A percentile compares a stretch with the other conserved stretches of the same genome.
Evolutionary conservation across 495 filamentous ascomycete species (phyloP).

Genomic region (Neohortaea acidophila): DNA sequence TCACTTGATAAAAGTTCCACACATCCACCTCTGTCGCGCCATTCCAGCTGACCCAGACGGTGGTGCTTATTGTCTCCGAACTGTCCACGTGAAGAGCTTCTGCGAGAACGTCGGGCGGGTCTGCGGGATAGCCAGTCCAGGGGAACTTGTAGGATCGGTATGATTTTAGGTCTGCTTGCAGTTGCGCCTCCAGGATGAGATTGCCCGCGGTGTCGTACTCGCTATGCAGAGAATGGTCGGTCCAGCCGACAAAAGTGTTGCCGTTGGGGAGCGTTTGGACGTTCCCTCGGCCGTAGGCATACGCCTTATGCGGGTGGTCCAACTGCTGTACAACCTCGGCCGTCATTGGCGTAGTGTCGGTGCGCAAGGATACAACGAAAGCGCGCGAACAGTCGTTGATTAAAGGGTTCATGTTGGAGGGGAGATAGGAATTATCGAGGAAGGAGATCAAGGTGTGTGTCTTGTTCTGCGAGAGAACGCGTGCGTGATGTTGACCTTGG

Average conservation of each 20-base stretch:
- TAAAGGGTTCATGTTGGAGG: background rate
- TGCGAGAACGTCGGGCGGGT: background rate
- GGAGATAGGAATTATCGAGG: constrained; percentile 1
- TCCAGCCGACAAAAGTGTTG: background rate
- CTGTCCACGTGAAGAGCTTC: background rate
- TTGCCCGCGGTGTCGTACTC: background rate
- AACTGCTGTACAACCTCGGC: background rate
- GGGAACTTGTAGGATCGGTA: constrained; percentile 9
- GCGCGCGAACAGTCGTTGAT: background rate
- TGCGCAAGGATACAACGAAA: background rate
- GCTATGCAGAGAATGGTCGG: background rate
- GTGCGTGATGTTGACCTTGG: background rate
- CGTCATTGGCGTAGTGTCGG: background rate
- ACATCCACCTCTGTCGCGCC: constrained; percentile 7
- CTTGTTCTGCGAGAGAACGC: background rate
- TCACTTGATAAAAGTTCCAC: constrained; percentile 1
- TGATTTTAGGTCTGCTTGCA: background rate
- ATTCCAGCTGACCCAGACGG: constrained; percentile 10
- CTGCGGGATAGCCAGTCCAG: constrained; percentile 2
- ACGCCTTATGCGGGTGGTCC: background rate
- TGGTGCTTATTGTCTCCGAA: background rate
- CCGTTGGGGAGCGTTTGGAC: background rate
- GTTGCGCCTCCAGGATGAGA: constrained; percentile 1
- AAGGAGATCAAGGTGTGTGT: background rate
- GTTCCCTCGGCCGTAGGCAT: background rate